These are phyloP conservation scores for Paecilomyces niveus DNA, from an alignment of 2,329 filamentous ascomycete genomes.

Conservation along the genomic window DNA sequence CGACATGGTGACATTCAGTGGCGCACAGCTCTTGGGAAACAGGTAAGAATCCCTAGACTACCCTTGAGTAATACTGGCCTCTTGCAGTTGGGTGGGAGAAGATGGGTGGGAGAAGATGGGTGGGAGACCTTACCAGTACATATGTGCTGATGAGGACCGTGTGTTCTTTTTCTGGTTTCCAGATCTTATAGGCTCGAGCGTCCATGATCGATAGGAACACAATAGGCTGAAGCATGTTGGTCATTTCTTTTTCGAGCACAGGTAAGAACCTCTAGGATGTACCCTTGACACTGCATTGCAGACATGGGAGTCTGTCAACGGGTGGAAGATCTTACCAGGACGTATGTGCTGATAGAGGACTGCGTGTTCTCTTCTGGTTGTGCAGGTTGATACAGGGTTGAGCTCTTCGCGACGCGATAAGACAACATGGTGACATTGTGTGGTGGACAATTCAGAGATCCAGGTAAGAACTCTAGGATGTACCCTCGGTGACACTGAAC, in stretches of 20 bases:
- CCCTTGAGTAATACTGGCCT: background rate
- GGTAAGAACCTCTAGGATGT: no score
- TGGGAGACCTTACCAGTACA: background rate
- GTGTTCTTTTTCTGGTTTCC: no score
- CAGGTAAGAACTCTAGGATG: background rate
- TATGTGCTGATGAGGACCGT: constrained; percentile 1
- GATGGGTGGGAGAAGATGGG: background rate
- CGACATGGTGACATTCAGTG: background rate
- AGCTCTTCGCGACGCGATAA: no score
- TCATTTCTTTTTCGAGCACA: no score
- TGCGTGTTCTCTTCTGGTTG: background rate
- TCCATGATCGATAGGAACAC: no score
- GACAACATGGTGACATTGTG: no score
- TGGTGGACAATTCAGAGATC: no score
- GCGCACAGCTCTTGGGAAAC: background rate
- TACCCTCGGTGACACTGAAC: background rate
- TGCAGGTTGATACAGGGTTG: no score
- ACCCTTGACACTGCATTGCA: no score
- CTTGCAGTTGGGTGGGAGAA: no score
- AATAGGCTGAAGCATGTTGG: no score
- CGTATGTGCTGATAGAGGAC: constrained; percentile 1
- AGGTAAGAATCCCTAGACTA: background rate
- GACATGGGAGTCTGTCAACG: background rate
- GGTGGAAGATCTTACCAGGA: constrained; percentile 6
- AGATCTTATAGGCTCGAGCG: background rate